Evolutionary conservation across 192 early-diverging fungal genomes (phyloP).

Genomic region (Coemansia furcata): DNA sequence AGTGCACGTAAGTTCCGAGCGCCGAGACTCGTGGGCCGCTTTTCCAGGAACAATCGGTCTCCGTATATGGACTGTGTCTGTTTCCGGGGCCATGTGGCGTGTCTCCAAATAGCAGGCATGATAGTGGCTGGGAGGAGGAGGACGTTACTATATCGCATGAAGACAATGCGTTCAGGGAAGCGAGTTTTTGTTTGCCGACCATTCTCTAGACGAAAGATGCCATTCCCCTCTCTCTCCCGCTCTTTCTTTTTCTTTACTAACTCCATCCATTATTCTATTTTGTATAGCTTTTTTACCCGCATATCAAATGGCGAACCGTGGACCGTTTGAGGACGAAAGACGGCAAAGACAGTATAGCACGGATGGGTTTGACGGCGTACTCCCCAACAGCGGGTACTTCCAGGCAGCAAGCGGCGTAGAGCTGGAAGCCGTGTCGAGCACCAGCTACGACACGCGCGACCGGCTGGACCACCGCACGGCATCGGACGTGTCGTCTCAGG

Average conservation of each 20-base stretch:
- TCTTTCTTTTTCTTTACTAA: neutral
- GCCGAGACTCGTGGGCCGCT: neutral
- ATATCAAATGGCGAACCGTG: neutral
- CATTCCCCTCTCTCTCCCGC: too few species aligned
- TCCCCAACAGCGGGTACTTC: neutral
- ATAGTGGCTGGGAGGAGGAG: too few species aligned
- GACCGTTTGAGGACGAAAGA: conserved; percentile 3
- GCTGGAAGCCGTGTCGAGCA: conserved; percentile 47
- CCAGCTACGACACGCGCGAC: conserved; percentile 48
- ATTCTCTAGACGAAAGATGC: too few species aligned
- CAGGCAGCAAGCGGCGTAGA: conserved; percentile 26
- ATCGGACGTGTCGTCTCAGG: conserved; percentile 51
- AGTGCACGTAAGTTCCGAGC: too few species aligned
- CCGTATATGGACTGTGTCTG: neutral
- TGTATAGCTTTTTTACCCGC: neutral
- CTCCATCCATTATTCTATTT: conserved; percentile 2
- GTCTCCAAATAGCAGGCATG: too few species aligned
- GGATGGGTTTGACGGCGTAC: conserved; percentile 39
- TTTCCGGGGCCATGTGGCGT: too few species aligned
- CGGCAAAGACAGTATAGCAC: neutral
- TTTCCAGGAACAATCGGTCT: neutral
- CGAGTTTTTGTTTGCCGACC: too few species aligned
- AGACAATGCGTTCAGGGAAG: too few species aligned
- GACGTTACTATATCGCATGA: too few species aligned
- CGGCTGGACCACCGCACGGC: conserved; percentile 43